A percentile compares a stretch with the other conserved stretches of the same genome.
Conservation (phyloP, 1,284 basidiomycete species). For the Cutaneotrichosporon sp. region DNA sequence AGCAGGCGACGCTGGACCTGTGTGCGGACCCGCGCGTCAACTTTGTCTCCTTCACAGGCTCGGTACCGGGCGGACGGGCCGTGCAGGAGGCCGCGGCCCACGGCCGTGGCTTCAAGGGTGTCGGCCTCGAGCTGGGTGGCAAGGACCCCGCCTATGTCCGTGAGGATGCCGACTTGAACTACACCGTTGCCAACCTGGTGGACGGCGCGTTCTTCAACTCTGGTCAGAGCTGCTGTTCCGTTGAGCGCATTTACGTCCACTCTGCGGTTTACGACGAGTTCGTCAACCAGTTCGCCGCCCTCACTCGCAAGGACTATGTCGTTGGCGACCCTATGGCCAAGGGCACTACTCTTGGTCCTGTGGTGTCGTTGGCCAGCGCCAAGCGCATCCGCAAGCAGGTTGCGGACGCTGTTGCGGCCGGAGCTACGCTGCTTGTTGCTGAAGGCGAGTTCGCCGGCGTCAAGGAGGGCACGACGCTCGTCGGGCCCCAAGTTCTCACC, state of each 20-base stretch:
- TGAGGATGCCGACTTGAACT: slow-evolving; percentile 77
- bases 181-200: slow-evolving; percentile 79
- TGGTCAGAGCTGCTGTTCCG: slow-evolving; percentile 69
- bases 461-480: slow-evolving; percentile 71
- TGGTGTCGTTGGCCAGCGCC: slow-evolving; percentile 81
- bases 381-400: slow-evolving; percentile 81
- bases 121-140: slow-evolving; percentile 75
- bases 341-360: slow-evolving; percentile 80
- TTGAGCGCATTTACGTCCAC: slow-evolving; percentile 89
- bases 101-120: slow-evolving; percentile 67
- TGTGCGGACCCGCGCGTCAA: slow-evolving; percentile 68
- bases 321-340: slow-evolving; percentile 78
- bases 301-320: slow-evolving; percentile 71
- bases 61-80: slow-evolving; percentile 59
- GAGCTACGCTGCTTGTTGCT: slow-evolving; percentile 73
- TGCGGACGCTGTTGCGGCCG: slow-evolving; percentile 73
- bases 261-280: slow-evolving; percentile 77
- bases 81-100: slow-evolving; percentile 52
- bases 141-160: slow-evolving; percentile 95
- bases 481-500: slow-evolving; percentile 83
- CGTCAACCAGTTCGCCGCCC: slow-evolving; percentile 69
- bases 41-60: slow-evolving; percentile 89
- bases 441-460: slow-evolving; percentile 69
- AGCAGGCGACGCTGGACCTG: slow-evolving; percentile 62
- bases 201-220: slow-evolving; percentile 92